Conservation (phyloP, 2,329 filamentous ascomycete species). For the Aspergillus tanneri region DNA sequence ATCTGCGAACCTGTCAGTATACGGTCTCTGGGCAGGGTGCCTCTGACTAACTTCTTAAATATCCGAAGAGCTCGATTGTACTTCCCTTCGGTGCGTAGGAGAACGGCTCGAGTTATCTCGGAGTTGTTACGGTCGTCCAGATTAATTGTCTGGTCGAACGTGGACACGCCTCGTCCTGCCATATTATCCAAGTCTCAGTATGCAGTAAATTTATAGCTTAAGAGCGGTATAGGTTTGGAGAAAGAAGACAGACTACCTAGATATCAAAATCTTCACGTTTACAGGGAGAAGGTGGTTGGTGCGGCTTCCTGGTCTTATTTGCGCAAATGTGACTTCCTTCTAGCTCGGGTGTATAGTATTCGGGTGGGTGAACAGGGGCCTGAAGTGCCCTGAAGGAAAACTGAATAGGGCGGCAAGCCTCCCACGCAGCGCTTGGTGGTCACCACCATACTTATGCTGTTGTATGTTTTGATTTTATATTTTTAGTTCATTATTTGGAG, state of each 20-base stretch:
- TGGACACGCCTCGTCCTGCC: slow-evolving; percentile 5
- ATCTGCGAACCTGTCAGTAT: not conserved
- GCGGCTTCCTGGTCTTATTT: not conserved
- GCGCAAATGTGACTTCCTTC: slow-evolving; percentile 7
- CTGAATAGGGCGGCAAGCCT: slow-evolving; percentile 10
- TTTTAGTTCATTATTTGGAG: not conserved
- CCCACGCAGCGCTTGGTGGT: slow-evolving; percentile 7
- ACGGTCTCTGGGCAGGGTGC: not conserved
- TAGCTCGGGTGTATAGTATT: slow-evolving; percentile 11
- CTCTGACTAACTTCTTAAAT: not conserved
- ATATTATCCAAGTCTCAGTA: slow-evolving; percentile 9
- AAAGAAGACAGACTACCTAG: slow-evolving; percentile 6
- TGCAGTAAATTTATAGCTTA: slow-evolving; percentile 1
- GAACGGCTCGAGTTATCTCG: slow-evolving; percentile 1
- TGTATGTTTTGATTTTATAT: slow-evolving; percentile 6
- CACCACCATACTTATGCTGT: slow-evolving; percentile 10
- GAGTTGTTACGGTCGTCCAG: slow-evolving; percentile 5
- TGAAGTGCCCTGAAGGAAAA: slow-evolving; percentile 12
- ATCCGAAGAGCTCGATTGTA: not conserved
- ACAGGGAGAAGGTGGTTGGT: slow-evolving; percentile 7
- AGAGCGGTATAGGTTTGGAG: slow-evolving; percentile 4
- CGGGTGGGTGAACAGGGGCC: slow-evolving; percentile 8
- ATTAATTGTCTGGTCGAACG: slow-evolving; percentile 6
- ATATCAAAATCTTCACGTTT: slow-evolving; percentile 7
- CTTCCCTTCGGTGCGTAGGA: not conserved